Evolutionary conservation across 202 grass and related monocot genomes (phyloP).

Genomic region (Setaria italica): DNA sequence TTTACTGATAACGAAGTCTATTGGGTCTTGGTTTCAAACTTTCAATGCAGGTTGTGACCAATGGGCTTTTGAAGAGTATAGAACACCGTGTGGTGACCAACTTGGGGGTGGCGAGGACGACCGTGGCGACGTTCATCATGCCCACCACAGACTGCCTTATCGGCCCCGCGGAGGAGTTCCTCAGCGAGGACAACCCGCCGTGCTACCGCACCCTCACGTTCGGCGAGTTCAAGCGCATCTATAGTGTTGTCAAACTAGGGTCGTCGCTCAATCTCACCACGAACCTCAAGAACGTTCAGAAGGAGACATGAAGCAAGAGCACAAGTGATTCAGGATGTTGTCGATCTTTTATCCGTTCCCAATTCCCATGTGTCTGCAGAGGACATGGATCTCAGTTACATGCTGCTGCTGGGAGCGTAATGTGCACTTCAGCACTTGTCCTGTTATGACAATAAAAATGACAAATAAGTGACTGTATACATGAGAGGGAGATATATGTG

Average conservation of each 20-base stretch:
- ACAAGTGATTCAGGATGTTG: too few species aligned
- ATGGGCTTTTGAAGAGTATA: constrained; percentile 56
- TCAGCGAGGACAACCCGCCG: constrained; percentile 45
- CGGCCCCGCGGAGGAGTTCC: constrained; percentile 30
- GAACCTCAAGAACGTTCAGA: background rate
- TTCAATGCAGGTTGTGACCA: constrained; percentile 40
- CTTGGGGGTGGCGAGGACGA: constrained; percentile 14
- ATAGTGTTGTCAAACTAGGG: background rate
- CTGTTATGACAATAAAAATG: too few species aligned
- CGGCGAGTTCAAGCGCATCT: constrained; percentile 49
- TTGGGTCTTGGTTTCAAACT: too few species aligned
- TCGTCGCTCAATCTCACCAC: background rate
- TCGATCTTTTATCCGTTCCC: too few species aligned
- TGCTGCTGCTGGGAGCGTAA: too few species aligned
- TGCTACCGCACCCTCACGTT: constrained; percentile 53
- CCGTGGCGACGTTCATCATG: constrained; percentile 52
- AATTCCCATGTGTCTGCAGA: too few species aligned
- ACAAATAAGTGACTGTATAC: too few species aligned
- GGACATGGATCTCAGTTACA: too few species aligned
- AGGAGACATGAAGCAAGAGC: background rate
- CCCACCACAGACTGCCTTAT: constrained; percentile 46
- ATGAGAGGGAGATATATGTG: too few species aligned
- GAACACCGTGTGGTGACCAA: constrained; percentile 58
- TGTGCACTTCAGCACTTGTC: too few species aligned
- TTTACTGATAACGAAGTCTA: too few species aligned